These are phyloP conservation scores for Radiomyces spectabilis DNA, from an alignment of 192 early-diverging fungal genomes.

Conservation along the genomic window DNA sequence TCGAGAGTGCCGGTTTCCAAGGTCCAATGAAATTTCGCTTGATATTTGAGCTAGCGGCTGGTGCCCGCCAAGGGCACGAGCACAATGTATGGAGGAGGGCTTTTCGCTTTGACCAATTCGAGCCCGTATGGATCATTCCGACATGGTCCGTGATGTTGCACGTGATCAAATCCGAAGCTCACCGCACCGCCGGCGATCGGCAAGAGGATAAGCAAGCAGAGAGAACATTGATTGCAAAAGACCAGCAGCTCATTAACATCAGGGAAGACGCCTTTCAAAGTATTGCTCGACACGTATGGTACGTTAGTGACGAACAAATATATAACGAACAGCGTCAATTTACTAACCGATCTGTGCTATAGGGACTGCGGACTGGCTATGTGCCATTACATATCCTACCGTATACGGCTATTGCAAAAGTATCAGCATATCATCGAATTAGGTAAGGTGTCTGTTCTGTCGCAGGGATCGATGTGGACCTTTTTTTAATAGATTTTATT, in stretches of 20 bases:
- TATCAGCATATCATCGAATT: slow-evolving; percentile 10
- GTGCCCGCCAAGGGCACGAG: neutral
- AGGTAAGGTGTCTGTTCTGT: neutral
- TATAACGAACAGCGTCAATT: too few species aligned
- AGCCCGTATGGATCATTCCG: slow-evolving; percentile 7
- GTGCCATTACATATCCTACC: slow-evolving; percentile 6
- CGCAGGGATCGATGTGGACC: neutral
- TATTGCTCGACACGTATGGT: slow-evolving; percentile 28
- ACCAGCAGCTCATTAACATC: neutral
- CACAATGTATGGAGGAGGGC: neutral
- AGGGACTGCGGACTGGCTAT: slow-evolving; percentile 29
- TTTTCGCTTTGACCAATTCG: neutral
- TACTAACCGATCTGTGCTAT: neutral
- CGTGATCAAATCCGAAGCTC: too few species aligned
- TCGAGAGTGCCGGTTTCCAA: neutral
- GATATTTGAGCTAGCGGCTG: neutral
- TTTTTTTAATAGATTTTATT: neutral
- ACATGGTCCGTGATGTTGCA: too few species aligned
- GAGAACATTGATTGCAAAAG: slow-evolving; percentile 8
- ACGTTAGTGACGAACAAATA: too few species aligned
- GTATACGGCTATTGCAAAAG: neutral
- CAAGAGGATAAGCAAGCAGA: too few species aligned
- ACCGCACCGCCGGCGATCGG: too few species aligned
- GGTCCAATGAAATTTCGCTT: neutral
- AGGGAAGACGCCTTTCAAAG: slow-evolving; percentile 23